phyloP scores from a whole-genome alignment of 345 rosid species.

The Citrus sp. region DNA sequence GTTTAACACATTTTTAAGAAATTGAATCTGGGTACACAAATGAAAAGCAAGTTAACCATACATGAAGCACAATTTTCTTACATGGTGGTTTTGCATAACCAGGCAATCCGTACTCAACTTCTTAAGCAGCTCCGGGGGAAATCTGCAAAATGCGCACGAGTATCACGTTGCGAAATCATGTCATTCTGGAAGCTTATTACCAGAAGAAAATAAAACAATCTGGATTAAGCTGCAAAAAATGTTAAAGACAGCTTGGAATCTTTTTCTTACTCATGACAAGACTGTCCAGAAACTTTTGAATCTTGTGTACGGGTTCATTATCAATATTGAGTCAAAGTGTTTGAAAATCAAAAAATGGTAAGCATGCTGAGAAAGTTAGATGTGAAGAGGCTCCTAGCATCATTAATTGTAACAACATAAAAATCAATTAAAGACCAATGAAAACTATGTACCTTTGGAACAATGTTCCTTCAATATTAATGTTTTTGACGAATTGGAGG shows the following conservation, averaged over 20 bases:
- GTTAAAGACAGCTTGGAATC: not conserved
- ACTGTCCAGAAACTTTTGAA: not conserved
- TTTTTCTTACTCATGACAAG: not conserved
- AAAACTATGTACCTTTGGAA: constrained; percentile 62
- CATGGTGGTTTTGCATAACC: constrained; percentile 91
- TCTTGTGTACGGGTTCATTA: not conserved
- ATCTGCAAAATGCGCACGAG: constrained; percentile 36
- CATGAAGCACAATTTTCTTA: constrained; percentile 27
- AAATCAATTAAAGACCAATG: not conserved
- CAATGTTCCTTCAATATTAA: constrained; percentile 59
- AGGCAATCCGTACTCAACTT: constrained; percentile 75
- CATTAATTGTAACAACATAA: not conserved
- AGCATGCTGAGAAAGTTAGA: not conserved
- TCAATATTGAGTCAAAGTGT: not conserved
- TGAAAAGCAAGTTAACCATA: not conserved
- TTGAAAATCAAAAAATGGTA: not conserved
- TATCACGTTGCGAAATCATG: not conserved
- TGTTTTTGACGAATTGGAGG: constrained; percentile 59
- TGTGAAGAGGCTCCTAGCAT: not conserved
- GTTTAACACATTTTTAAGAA: not conserved
- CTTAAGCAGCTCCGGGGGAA: constrained; percentile 55
- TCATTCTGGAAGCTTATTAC: not conserved
- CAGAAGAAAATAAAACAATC: not conserved
- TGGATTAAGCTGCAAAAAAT: not conserved
- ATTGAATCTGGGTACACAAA: not conserved